These are phyloP conservation scores for Candida oleophila DNA, from an alignment of 805 yeast species.

Conservation along the genomic window DNA sequence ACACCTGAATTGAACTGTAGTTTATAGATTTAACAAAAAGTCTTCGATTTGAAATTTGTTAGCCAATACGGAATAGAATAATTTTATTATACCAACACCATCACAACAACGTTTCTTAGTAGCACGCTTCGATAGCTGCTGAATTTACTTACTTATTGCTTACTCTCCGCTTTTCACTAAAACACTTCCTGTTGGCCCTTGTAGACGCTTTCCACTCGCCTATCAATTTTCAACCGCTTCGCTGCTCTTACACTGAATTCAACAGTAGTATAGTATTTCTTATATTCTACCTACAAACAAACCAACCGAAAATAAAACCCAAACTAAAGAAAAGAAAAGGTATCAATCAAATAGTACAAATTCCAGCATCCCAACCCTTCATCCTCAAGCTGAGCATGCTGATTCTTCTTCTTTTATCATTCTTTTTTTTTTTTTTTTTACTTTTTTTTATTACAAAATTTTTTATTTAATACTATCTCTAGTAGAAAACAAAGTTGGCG, in stretches of 20 bases:
- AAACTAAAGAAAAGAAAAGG: constrained; percentile 1
- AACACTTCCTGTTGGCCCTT: too few species aligned
- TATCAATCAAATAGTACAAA: constrained; percentile 1
- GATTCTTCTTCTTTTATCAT: neutral
- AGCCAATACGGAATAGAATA: too few species aligned
- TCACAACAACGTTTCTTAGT: too few species aligned
- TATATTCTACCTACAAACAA: constrained; percentile 1
- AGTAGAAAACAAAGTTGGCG: constrained; percentile 74
- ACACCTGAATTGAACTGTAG: too few species aligned
- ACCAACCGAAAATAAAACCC: constrained; percentile 2
- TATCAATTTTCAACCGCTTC: neutral
- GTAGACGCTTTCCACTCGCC: neutral
- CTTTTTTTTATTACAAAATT: neutral
- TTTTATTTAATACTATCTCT: constrained; percentile 3
- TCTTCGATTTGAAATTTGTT: too few species aligned
- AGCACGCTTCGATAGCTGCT: too few species aligned
- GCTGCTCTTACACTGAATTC: neutral
- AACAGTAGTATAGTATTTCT: neutral
- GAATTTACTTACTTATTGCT: too few species aligned
- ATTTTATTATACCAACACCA: too few species aligned
- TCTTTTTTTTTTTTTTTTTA: neutral
- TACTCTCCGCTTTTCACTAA: too few species aligned
- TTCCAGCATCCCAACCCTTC: too few species aligned
- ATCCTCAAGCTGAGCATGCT: too few species aligned
- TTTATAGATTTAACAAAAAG: too few species aligned